Evolutionary conservation across 2,329 filamentous ascomycete species (phyloP).

Genomic region (Talaromyces funiculosus): DNA sequence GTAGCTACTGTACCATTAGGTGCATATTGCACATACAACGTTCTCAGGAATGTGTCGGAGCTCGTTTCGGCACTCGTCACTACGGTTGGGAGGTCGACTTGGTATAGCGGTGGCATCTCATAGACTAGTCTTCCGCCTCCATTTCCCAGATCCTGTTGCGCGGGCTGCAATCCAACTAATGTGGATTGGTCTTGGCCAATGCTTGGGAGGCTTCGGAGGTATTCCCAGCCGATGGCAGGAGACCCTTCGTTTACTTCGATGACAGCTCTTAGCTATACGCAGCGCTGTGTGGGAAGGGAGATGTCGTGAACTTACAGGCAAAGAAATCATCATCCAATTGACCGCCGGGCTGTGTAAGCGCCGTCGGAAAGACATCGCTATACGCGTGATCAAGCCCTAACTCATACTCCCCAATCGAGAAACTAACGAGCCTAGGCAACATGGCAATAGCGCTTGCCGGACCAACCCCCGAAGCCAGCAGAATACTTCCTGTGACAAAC

Average conservation of each 20-base stretch:
- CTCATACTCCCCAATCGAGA: not conserved
- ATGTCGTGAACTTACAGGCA: not conserved
- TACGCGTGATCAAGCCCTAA: constrained; percentile 4
- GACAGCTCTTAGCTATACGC: not conserved
- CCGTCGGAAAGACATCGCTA: not conserved
- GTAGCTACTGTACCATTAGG: not conserved
- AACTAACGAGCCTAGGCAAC: constrained; percentile 10
- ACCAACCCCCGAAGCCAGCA: constrained; percentile 11
- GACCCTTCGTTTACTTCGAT: not conserved
- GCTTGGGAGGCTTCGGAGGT: constrained; percentile 1
- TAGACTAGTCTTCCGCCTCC: not conserved
- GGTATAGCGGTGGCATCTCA: not conserved
- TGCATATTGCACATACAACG: not conserved
- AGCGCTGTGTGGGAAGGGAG: not conserved
- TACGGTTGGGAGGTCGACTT: not conserved
- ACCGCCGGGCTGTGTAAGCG: not conserved
- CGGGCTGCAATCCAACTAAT: not conserved
- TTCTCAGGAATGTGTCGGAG: not conserved
- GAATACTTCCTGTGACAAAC: constrained; percentile 11
- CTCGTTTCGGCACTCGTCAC: not conserved
- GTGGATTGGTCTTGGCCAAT: not conserved
- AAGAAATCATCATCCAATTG: not conserved
- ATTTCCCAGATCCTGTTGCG: not conserved
- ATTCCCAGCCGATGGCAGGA: constrained; percentile 3
- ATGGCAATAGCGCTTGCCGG: constrained; percentile 15